These are phyloP conservation scores for Pseudonitzschia multistriata DNA, from an alignment of 108 stramenopile genomes.

Conservation along the genomic window DNA sequence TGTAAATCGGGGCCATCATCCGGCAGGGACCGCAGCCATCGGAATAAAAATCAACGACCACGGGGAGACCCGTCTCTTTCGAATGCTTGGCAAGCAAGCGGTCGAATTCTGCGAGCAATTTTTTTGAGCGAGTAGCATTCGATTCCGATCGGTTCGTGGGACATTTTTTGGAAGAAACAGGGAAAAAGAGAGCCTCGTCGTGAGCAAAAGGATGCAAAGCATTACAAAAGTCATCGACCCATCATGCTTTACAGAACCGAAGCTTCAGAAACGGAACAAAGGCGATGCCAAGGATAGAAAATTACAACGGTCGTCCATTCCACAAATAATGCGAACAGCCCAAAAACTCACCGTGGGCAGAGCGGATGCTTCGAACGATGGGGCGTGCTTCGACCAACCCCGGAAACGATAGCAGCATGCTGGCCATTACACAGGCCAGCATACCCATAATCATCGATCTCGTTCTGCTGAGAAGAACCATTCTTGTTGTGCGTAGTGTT, in stretches of 20 bases:
- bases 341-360: slow-evolving; percentile 59
- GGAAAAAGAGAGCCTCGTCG: not conserved
- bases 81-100: slow-evolving; percentile 81
- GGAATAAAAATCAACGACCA: slow-evolving; percentile 90
- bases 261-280: not conserved
- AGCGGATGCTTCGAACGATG: slow-evolving; percentile 78
- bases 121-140: not conserved
- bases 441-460: not conserved
- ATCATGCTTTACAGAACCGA: not conserved
- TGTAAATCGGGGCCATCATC: slow-evolving; percentile 94
- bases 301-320: too few species aligned
- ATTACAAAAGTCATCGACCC: not conserved
- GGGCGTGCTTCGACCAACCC: slow-evolving; percentile 45
- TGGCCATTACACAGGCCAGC: not conserved
- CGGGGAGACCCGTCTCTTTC: slow-evolving; percentile 87
- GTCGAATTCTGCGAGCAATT: slow-evolving; percentile 87
- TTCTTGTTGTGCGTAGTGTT: not conserved
- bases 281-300: not conserved
- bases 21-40: slow-evolving; percentile 80
- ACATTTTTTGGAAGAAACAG: not conserved
- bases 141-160: not conserved
- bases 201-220: too few species aligned
- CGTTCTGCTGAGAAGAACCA: not conserved
- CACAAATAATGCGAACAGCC: not conserved
- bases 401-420: slow-evolving; percentile 5